Percentiles rank a stretch among this genome's conserved stretches.
Conservation (phyloP, 192 early-diverging fungal genomes). For the Coemansia furcata region DNA sequence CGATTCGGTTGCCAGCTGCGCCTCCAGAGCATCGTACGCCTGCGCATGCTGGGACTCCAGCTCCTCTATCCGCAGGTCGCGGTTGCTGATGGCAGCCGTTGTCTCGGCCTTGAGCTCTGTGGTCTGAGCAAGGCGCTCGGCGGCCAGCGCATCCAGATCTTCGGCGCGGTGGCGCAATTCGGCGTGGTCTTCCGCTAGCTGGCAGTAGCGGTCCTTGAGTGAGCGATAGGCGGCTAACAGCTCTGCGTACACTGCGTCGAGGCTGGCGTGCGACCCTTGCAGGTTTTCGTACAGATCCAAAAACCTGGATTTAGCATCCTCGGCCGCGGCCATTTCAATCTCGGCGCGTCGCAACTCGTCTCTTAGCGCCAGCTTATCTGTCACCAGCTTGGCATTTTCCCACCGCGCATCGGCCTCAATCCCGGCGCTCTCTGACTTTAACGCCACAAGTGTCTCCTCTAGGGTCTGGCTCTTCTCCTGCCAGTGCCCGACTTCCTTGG, state of each 20-base stretch:
- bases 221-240: conserved; percentile 38
- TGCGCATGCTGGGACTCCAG: conserved; percentile 15
- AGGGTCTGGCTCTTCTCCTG: conserved; percentile 35
- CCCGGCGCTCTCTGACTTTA: conserved; percentile 27
- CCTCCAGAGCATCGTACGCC: conserved; percentile 19
- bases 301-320: conserved; percentile 33
- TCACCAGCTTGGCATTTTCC: conserved; percentile 45
- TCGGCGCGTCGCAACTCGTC: conserved; percentile 49
- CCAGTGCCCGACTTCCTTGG: conserved; percentile 48
- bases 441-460: conserved; percentile 23
- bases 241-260: conserved; percentile 39
- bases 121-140: conserved; percentile 1
- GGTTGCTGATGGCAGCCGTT: neutral
- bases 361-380: conserved; percentile 45
- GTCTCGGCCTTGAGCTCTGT: conserved; percentile 8
- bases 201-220: conserved; percentile 36
- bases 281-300: conserved; percentile 41
- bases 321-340: conserved; percentile 42
- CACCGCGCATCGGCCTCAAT: conserved; percentile 43
- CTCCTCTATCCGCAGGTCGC: conserved; percentile 6
- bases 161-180: conserved; percentile 5
- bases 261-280: conserved; percentile 25
- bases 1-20: conserved; percentile 7
- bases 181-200: conserved; percentile 23
- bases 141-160: conserved; percentile 11